Evolutionary conservation across 2,329 filamentous ascomycete genomes (phyloP).

Genomic region (Coleophoma crateriformis): DNA sequence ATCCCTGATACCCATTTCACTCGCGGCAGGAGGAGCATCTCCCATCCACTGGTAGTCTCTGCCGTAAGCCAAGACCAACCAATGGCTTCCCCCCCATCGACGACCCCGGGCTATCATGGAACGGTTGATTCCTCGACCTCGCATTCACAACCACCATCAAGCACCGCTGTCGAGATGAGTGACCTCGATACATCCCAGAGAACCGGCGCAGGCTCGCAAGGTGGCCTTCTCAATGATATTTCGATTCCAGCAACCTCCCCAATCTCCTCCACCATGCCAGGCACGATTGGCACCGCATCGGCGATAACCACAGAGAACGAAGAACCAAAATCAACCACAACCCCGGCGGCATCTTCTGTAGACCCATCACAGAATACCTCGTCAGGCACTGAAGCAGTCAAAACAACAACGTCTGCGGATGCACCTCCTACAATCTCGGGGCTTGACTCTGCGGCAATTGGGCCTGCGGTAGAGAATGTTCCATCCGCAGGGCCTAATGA

Average conservation of each 20-base stretch:
- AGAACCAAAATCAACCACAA: constrained; percentile 4
- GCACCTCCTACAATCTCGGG: constrained; percentile 8
- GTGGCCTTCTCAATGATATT: constrained; percentile 17
- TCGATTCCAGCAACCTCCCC: constrained; percentile 16
- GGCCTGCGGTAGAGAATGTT: constrained; percentile 1
- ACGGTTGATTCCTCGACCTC: neutral
- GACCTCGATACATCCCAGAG: constrained; percentile 15
- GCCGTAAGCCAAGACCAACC: neutral
- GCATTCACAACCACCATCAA: neutral
- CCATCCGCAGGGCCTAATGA: constrained; percentile 9
- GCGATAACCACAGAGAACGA: constrained; percentile 2
- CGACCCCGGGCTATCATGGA: neutral
- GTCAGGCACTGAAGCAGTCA: constrained; percentile 3
- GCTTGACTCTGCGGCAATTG: constrained; percentile 19
- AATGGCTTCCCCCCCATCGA: neutral
- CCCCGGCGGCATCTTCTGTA: neutral
- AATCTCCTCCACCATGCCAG: constrained; percentile 9
- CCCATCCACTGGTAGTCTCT: neutral
- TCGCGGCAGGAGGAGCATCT: too few relatives aligned
- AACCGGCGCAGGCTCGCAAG: constrained; percentile 14
- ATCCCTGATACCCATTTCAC: too few relatives aligned
- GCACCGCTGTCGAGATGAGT: constrained; percentile 16
- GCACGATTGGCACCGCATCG: constrained; percentile 2
- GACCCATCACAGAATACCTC: constrained; percentile 2
- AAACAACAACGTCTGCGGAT: constrained; percentile 2